These are phyloP conservation scores for Pestalotiopsis sp. DNA, from an alignment of 2,329 filamentous ascomycete species.

Conservation along the genomic window DNA sequence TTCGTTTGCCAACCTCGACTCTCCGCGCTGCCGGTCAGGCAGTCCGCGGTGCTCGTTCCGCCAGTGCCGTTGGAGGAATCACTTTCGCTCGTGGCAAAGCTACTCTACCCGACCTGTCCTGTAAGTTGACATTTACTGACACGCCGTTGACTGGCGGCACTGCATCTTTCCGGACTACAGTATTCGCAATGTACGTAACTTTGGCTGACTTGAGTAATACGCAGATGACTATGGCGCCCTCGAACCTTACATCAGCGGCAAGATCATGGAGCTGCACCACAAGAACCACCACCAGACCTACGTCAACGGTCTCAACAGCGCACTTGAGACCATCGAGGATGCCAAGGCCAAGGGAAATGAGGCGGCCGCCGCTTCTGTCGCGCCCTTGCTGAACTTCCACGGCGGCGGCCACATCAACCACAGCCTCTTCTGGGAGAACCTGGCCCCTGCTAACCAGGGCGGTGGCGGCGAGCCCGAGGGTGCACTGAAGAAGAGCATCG, in stretches of 20 bases:
- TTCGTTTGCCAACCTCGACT: constrained; percentile 11
- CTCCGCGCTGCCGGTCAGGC: constrained; percentile 14
- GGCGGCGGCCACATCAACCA: constrained; percentile 70
- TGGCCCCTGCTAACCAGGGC: constrained; percentile 46
- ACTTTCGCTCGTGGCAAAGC: constrained; percentile 17
- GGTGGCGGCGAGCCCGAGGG: constrained; percentile 53
- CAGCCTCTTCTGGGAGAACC: constrained; percentile 71
- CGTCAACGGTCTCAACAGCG: constrained; percentile 75
- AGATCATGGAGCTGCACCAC: constrained; percentile 87
- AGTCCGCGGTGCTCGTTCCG: constrained; percentile 14
- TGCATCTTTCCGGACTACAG: background rate
- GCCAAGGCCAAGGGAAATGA: constrained; percentile 54
- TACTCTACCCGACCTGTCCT: constrained; percentile 33
- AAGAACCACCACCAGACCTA: constrained; percentile 84
- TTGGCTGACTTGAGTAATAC: background rate
- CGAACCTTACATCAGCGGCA: constrained; percentile 75
- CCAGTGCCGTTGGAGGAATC: constrained; percentile 15
- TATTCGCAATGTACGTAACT: background rate
- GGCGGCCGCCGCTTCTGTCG: constrained; percentile 30
- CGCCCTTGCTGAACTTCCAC: constrained; percentile 62
- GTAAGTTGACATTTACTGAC: constrained; percentile 35
- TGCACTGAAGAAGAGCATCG: constrained; percentile 48
- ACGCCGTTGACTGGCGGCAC: background rate
- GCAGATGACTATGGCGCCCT: constrained; percentile 95
- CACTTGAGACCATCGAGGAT: constrained; percentile 67